Percentiles rank a stretch among this genome's conserved stretches.
Evolutionary conservation across 352 stramenopile species (phyloP).

Genomic region (Achlya hypogyna): DNA sequence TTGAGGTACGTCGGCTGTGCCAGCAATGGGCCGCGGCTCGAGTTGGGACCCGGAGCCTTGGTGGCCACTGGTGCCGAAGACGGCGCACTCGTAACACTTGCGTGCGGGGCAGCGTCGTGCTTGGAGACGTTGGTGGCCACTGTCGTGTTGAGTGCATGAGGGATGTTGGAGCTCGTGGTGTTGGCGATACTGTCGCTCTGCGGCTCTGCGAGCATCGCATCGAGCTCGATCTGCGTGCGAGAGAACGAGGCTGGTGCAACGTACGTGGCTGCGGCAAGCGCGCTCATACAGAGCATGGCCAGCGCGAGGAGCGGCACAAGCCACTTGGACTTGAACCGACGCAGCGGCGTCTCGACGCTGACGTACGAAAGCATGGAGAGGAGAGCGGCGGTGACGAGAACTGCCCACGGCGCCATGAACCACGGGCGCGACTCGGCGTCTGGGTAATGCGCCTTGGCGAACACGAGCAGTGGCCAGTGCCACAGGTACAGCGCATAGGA

Average conservation of each 20-base stretch:
- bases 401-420: background rate
- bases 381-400: background rate
- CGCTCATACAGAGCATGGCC: background rate
- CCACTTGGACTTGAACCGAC: slow-evolving; percentile 7
- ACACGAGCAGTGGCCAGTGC: slow-evolving; percentile 17
- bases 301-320: background rate
- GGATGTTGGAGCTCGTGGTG: too few relatives aligned
- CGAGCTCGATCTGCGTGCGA: slow-evolving; percentile 3
- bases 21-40: background rate
- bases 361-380: background rate
- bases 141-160: background rate
- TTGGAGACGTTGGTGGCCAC: background rate
- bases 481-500: slow-evolving; percentile 18
- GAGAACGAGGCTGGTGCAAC: background rate
- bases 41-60: background rate
- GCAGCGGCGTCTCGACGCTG: slow-evolving; percentile 2
- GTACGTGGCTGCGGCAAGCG: background rate
- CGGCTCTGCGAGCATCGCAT: background rate
- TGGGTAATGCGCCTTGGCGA: slow-evolving; percentile 12
- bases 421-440: slow-evolving; percentile 11
- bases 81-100: background rate
- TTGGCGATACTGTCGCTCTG: background rate
- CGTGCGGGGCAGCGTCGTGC: background rate
- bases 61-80: background rate
- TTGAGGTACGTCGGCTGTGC: slow-evolving; percentile 1